These are phyloP conservation scores for Lipomyces oligophaga DNA, from an alignment of 805 yeast species.

Conservation along the genomic window DNA sequence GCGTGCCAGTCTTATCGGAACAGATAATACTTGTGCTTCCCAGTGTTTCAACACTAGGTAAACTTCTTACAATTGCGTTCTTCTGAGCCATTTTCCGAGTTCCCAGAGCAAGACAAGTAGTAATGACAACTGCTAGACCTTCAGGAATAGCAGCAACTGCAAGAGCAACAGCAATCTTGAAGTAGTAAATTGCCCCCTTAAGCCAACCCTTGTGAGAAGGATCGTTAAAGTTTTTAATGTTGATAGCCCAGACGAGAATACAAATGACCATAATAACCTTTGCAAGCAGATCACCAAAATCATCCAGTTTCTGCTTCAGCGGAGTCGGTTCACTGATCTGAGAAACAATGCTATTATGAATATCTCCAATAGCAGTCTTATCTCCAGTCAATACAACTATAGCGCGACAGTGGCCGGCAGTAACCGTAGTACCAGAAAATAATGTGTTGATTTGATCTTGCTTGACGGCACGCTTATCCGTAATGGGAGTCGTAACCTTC, in stretches of 20 bases:
- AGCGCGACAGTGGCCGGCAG: constrained; percentile 45
- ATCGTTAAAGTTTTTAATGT: constrained; percentile 42
- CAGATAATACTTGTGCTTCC: constrained; percentile 57
- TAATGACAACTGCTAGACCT: constrained; percentile 49
- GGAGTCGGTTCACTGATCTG: constrained; percentile 41
- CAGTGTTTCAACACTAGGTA: constrained; percentile 52
- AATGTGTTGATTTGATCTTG: constrained; percentile 39
- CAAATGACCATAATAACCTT: constrained; percentile 47
- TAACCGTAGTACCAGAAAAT: constrained; percentile 40
- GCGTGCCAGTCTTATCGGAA: constrained; percentile 48
- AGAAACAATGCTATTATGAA: constrained; percentile 40
- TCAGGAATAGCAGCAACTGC: constrained; percentile 52
- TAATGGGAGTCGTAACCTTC: constrained; percentile 34
- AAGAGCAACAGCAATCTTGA: constrained; percentile 48
- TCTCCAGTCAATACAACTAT: constrained; percentile 42
- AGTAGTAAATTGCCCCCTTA: constrained; percentile 46
- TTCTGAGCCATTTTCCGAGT: constrained; percentile 46
- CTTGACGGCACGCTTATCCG: constrained; percentile 39
- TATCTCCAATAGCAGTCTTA: constrained; percentile 44
- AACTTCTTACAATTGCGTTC: constrained; percentile 46
- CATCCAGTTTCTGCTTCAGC: constrained; percentile 40
- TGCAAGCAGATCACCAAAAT: constrained; percentile 43
- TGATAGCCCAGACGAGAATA: constrained; percentile 45
- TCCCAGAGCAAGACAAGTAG: constrained; percentile 49
- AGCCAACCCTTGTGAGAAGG: constrained; percentile 46